A percentile compares a stretch with the other conserved stretches of the same genome.
These are phyloP conservation scores for Clarireedia homoeocarpa DNA, from an alignment of 2,329 filamentous ascomycete genomes.

Conservation along the genomic window DNA sequence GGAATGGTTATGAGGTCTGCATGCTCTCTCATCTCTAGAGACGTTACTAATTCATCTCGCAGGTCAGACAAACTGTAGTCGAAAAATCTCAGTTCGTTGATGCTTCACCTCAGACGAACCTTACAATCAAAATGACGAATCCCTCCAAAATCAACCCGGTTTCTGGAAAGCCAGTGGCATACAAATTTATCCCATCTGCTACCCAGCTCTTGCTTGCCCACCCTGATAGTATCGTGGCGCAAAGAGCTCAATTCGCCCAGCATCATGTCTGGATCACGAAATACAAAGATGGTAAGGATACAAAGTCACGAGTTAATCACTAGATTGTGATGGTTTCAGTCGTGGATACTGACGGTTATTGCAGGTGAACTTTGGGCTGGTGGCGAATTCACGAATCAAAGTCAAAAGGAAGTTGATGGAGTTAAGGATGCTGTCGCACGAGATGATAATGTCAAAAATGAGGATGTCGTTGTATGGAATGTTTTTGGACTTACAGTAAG, in stretches of 20 bases:
- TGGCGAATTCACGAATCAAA: constrained; percentile 30
- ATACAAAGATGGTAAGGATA: constrained; percentile 49
- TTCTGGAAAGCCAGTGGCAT: constrained; percentile 72
- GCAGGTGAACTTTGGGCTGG: constrained; percentile 27
- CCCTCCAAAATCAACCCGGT: constrained; percentile 57
- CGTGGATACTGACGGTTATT: background rate
- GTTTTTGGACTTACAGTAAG: constrained; percentile 67
- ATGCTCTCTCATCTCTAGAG: background rate
- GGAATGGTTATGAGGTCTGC: constrained; percentile 40
- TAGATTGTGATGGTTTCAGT: background rate
- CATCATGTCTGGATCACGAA: constrained; percentile 84
- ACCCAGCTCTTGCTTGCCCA: constrained; percentile 72
- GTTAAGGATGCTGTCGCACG: constrained; percentile 66
- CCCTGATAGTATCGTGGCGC: constrained; percentile 75
- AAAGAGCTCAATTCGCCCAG: constrained; percentile 77
- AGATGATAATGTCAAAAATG: constrained; percentile 82
- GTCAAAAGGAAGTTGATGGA: constrained; percentile 21
- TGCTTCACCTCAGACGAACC: constrained; percentile 39
- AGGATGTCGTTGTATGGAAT: constrained; percentile 77
- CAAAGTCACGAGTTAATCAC: background rate
- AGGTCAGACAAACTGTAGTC: constrained; percentile 36
- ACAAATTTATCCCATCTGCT: constrained; percentile 83
- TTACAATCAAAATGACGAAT: constrained; percentile 70
- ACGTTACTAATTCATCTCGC: background rate
- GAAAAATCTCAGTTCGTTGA: constrained; percentile 27